Conservation (phyloP, 352 stramenopile genomes). For the Peronospora farinosa region DNA sequence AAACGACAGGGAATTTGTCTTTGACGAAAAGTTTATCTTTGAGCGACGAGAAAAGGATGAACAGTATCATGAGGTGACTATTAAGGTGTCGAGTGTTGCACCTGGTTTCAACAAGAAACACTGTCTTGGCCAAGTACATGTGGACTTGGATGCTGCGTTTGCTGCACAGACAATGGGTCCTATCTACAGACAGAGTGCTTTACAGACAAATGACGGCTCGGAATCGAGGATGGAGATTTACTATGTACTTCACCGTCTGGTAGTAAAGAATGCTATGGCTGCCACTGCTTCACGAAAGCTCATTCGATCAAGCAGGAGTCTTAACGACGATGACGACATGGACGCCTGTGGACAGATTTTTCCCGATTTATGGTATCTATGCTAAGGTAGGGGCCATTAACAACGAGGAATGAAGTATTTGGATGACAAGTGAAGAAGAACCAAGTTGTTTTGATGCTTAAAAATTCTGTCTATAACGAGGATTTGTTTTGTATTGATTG, state of each 20-base stretch:
- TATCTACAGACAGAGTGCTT: conserved; percentile 20
- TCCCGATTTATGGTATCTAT: conserved; percentile 46
- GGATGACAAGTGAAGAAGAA: not conserved
- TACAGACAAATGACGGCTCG: conserved; percentile 15
- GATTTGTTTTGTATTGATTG: too few relatives aligned
- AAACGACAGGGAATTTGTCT: conserved; percentile 21
- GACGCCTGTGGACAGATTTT: conserved; percentile 40
- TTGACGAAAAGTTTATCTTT: conserved; percentile 47
- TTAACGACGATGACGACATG: conserved; percentile 48
- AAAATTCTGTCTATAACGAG: too few relatives aligned
- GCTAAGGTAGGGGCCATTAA: conserved; percentile 20
- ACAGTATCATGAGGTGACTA: conserved; percentile 28
- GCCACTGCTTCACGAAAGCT: conserved; percentile 24
- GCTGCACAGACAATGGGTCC: conserved; percentile 9
- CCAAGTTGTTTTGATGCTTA: too few relatives aligned
- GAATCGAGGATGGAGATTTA: conserved; percentile 28
- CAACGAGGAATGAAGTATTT: conserved; percentile 8
- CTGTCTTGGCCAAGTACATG: conserved; percentile 25
- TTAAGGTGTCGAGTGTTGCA: conserved; percentile 26
- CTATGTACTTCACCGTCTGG: conserved; percentile 40
- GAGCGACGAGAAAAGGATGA: conserved; percentile 27
- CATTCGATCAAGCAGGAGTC: conserved; percentile 25
- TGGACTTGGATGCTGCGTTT: conserved; percentile 35
- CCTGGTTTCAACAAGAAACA: conserved; percentile 25
- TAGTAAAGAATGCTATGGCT: conserved; percentile 26